These are phyloP conservation scores for Ettlia oleoabundans DNA, from an alignment of 139 green algal genomes.

Conservation along the genomic window DNA sequence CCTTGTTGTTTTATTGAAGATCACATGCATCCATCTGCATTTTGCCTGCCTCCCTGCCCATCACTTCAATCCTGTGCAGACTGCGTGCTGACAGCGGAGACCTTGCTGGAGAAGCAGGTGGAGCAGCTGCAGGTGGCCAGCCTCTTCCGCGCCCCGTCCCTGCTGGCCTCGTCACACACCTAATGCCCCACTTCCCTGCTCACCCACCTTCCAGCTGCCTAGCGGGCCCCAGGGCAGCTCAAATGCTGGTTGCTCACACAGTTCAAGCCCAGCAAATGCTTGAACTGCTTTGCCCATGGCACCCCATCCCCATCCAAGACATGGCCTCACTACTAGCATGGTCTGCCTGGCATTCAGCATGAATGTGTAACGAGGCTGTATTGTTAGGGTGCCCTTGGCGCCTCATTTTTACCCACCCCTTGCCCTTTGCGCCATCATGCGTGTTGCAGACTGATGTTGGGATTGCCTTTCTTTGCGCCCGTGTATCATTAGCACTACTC, in stretches of 20 bases:
- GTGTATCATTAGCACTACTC: too few relatives aligned
- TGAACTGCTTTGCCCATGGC: too few relatives aligned
- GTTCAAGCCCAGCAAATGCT: too few relatives aligned
- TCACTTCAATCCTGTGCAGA: background rate
- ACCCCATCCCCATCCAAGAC: background rate
- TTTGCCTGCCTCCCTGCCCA: background rate
- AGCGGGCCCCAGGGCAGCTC: too few relatives aligned
- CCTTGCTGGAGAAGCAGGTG: constrained; percentile 28
- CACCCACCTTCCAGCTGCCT: too few relatives aligned
- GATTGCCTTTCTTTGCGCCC: too few relatives aligned
- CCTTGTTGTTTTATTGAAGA: too few relatives aligned
- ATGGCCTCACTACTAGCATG: too few relatives aligned
- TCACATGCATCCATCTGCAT: too few relatives aligned
- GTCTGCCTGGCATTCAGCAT: background rate
- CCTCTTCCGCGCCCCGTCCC: background rate
- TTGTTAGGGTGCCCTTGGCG: background rate
- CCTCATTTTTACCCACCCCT: background rate
- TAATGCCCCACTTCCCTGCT: too few relatives aligned
- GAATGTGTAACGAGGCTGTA: background rate
- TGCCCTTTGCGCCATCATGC: background rate
- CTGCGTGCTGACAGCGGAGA: constrained; percentile 27
- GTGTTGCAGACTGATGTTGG: background rate
- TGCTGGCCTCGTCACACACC: constrained; percentile 20
- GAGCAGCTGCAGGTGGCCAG: constrained; percentile 21
- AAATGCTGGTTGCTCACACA: too few relatives aligned